These are phyloP conservation scores for Keithomyces neogunnii DNA, from an alignment of 2,329 filamentous ascomycete species.

Conservation along the genomic window DNA sequence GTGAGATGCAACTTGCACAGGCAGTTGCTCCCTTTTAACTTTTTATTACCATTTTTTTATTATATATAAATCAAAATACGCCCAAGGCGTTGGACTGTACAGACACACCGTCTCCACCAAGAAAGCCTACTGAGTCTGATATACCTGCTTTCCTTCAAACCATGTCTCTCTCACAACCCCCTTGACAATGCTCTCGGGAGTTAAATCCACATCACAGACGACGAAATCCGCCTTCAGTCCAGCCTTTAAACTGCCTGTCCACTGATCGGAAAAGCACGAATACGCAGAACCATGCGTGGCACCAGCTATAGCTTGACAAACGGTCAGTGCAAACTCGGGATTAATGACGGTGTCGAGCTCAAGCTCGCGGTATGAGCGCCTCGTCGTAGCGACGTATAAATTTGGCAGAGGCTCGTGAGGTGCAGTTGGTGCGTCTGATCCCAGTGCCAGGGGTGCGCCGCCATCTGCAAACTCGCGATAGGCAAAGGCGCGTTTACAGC, in stretches of 20 bases:
- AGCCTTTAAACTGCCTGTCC: slow-evolving; percentile 41
- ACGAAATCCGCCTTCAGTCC: slow-evolving; percentile 52
- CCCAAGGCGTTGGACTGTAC: no score
- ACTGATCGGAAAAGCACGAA: slow-evolving; percentile 47
- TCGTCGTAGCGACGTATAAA: slow-evolving; percentile 50
- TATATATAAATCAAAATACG: no score
- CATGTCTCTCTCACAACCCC: slow-evolving; percentile 43
- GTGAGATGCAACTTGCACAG: no score
- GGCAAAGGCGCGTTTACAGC: slow-evolving; percentile 52
- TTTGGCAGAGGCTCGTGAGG: slow-evolving; percentile 46
- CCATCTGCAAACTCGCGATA: slow-evolving; percentile 51
- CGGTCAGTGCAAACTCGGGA: slow-evolving; percentile 40
- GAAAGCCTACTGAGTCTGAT: slow-evolving; percentile 2
- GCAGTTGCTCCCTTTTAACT: no score
- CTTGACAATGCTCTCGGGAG: slow-evolving; percentile 34
- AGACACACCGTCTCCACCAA: no score
- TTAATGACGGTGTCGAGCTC: slow-evolving; percentile 36
- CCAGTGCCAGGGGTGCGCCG: slow-evolving; percentile 47
- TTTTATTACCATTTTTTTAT: no score
- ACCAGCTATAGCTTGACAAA: slow-evolving; percentile 45
- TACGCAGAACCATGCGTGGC: slow-evolving; percentile 48
- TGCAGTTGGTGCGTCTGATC: slow-evolving; percentile 52
- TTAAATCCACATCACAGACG: slow-evolving; percentile 39
- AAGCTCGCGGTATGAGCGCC: slow-evolving; percentile 44
- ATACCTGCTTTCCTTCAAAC: slow-evolving; percentile 39